These are phyloP conservation scores for Rhipidocladum racemiflorum DNA, from an alignment of 176 grass and related monocot species.

Conservation along the genomic window DNA sequence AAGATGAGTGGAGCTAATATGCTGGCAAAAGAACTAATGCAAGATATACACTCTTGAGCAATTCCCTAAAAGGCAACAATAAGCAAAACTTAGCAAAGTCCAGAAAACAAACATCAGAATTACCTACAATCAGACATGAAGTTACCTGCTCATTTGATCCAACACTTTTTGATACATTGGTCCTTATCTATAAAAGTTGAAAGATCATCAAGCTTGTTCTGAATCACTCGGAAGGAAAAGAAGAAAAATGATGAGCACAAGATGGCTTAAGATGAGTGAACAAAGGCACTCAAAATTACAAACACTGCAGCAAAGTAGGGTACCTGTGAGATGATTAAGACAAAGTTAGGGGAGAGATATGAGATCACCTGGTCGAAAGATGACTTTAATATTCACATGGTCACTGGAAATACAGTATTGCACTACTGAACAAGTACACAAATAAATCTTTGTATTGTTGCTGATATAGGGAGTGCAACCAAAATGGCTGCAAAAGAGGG, in stretches of 20 bases:
- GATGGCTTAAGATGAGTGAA: conserved; percentile 65
- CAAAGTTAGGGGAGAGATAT: background rate
- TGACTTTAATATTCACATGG: background rate
- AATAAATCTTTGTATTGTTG: background rate
- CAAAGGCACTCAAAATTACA: conserved; percentile 70
- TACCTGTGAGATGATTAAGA: conserved; percentile 50
- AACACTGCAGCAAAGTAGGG: conserved; percentile 72
- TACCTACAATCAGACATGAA: background rate
- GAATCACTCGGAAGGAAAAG: background rate
- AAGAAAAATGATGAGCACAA: background rate
- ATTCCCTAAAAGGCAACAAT: conserved; percentile 56
- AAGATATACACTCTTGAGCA: conserved; percentile 92
- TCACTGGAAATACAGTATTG: background rate
- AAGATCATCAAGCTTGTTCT: background rate
- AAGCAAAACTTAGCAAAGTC: background rate
- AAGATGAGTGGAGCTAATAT: conserved; percentile 82
- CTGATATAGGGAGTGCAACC: background rate
- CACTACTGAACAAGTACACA: background rate
- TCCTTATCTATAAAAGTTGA: conserved; percentile 63
- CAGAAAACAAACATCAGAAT: background rate
- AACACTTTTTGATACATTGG: conserved; percentile 71
- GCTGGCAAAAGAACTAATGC: conserved; percentile 80
- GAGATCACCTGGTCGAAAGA: background rate
- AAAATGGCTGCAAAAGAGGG: background rate
- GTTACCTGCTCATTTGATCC: conserved; percentile 79